These are phyloP conservation scores for Geotrichum cucujoidarum DNA, from an alignment of 1,139 yeast genomes.

Conservation along the genomic window DNA sequence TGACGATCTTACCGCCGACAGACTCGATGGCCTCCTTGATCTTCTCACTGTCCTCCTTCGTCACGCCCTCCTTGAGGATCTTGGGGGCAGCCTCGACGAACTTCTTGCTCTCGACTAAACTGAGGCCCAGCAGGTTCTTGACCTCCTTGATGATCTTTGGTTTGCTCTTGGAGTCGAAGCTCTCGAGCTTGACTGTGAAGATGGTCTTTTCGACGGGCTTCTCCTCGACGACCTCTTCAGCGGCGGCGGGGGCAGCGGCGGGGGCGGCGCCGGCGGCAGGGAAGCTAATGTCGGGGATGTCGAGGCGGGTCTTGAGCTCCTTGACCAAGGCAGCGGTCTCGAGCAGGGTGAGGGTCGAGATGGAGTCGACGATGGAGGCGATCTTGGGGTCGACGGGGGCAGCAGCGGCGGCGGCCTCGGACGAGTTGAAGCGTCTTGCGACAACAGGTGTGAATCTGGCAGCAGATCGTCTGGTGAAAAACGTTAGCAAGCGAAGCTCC, in stretches of 20 bases:
- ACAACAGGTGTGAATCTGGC: conserved; percentile 6
- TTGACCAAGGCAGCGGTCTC: conserved; percentile 83
- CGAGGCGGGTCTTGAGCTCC: conserved; percentile 79
- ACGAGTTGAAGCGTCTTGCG: conserved; percentile 46
- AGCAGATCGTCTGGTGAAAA: conserved; percentile 15
- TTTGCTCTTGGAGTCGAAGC: conserved; percentile 90
- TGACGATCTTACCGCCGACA: conserved; percentile 84
- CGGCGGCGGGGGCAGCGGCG: conserved; percentile 65
- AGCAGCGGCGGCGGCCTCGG: conserved; percentile 42
- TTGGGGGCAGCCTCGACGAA: conserved; percentile 98
- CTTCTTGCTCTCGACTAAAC: conserved; percentile 94
- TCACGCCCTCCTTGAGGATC: conserved; percentile 76
- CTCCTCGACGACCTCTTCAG: conserved; percentile 73
- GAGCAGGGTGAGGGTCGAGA: conserved; percentile 78
- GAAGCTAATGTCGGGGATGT: conserved; percentile 88
- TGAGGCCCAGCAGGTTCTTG: conserved; percentile 82
- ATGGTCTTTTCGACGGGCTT: conserved; percentile 90
- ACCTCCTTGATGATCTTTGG: conserved; percentile 98
- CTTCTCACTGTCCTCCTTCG: conserved; percentile 88
- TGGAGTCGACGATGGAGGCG: conserved; percentile 79
- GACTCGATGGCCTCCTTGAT: conserved; percentile 90
- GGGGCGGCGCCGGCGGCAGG: conserved; percentile 68
- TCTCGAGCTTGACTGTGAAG: conserved; percentile 84
- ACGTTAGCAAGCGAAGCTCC: background rate
- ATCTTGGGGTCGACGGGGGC: conserved; percentile 82